phyloP scores from a whole-genome alignment of 176 grass and related monocot species.

The Avena sativa region DNA sequence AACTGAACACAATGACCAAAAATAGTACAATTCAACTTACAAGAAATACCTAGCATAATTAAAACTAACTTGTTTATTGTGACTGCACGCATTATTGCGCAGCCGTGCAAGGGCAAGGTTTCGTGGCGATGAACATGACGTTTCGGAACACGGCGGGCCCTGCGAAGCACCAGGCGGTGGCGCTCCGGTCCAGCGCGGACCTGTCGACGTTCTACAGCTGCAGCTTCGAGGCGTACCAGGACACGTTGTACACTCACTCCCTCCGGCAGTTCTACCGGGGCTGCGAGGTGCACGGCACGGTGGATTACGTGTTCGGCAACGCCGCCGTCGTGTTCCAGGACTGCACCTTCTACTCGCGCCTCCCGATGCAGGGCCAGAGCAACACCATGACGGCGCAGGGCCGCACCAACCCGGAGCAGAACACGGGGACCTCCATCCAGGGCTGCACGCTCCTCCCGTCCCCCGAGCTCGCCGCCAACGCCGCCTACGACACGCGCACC shows the following conservation, averaged over 20 bases:
- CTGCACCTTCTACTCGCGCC: conserved; percentile 72
- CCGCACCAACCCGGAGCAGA: conserved; percentile 76
- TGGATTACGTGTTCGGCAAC: conserved; percentile 88
- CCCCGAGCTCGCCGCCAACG: conserved; percentile 50
- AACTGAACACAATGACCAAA: background rate
- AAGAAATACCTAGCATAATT: too few relatives aligned
- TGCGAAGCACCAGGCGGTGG: conserved; percentile 71
- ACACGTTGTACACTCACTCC: conserved; percentile 85
- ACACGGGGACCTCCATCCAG: conserved; percentile 81
- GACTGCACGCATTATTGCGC: background rate
- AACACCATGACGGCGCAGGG: conserved; percentile 86
- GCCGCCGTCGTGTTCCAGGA: conserved; percentile 75
- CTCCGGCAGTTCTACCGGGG: conserved; percentile 80
- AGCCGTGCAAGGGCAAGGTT: conserved; percentile 72
- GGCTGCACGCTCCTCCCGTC: conserved; percentile 48
- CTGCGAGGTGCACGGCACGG: conserved; percentile 75
- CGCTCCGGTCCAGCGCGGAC: conserved; percentile 63
- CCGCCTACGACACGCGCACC: conserved; percentile 35
- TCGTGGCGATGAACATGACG: conserved; percentile 78
- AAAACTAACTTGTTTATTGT: too few relatives aligned
- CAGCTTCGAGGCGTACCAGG: conserved; percentile 81
- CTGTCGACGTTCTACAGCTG: conserved; percentile 69
- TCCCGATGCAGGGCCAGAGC: conserved; percentile 68
- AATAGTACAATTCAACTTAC: too few relatives aligned
- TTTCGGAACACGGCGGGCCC: conserved; percentile 74